phyloP scores from a whole-genome alignment of 768 basidiomycete genomes.

The Leucocoprinus sp. region DNA sequence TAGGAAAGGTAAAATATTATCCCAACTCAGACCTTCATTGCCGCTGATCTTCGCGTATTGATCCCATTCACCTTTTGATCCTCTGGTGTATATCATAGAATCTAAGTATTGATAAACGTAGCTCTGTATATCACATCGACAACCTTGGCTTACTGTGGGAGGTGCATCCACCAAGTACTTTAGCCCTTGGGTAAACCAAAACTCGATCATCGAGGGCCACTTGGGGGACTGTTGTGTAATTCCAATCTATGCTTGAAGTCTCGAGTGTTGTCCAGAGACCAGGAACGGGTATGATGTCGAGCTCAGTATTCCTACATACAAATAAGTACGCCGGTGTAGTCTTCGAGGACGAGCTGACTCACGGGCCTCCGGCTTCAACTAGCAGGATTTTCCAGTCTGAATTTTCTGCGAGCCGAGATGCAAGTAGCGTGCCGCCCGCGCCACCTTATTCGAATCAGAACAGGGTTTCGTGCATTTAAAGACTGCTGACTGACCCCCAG shows the following conservation, averaged over 20 bases:
- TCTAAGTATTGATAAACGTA: no score
- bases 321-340: no score
- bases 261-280: neutral
- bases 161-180: slow-evolving; percentile 24
- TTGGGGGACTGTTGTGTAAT: slow-evolving; percentile 19
- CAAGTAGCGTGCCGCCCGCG: slow-evolving; percentile 7
- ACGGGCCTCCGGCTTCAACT: slow-evolving; percentile 12
- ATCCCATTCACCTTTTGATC: slow-evolving; percentile 25
- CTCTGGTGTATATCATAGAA: slow-evolving; percentile 29
- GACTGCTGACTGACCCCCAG: slow-evolving; percentile 1
- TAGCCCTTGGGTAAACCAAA: slow-evolving; percentile 20
- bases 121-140: no score
- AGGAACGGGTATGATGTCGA: slow-evolving; percentile 1
- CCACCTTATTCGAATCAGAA: slow-evolving; percentile 3
- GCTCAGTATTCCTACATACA: neutral
- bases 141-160: slow-evolving; percentile 23
- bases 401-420: slow-evolving; percentile 10
- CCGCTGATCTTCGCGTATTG: slow-evolving; percentile 22
- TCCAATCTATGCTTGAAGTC: slow-evolving; percentile 17
- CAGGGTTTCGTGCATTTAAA: neutral
- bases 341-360: no score
- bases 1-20: slow-evolving; percentile 22
- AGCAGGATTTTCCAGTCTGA: slow-evolving; percentile 8
- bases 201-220: slow-evolving; percentile 15
- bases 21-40: slow-evolving; percentile 26